Evolutionary conservation across 805 yeast genomes (phyloP), one percentile per base, ranked within the genome.

Genomic region (Saccharomyces mikatae): DNA sequence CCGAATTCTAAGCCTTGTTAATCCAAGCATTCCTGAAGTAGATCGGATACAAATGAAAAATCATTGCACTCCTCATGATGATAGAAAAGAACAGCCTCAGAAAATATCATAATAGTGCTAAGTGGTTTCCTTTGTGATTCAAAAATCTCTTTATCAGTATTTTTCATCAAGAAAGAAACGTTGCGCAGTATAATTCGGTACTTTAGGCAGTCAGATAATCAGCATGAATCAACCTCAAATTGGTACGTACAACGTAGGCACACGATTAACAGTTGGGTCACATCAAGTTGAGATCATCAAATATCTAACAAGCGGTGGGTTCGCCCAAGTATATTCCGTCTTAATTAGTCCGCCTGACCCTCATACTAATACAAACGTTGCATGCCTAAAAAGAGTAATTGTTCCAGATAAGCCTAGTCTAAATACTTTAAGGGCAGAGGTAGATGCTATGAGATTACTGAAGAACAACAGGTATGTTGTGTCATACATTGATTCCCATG

Each of bases 401-500:
- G 99, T 94, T 2, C 97, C 97, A 3, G 89, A 86, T 67, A 94
- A 94, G 70, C 80, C 83, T 63, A 87, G 86, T 52, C 76, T 94
- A 67, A 89, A 87, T 62, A 79, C 85, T 26, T 75, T 94, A 51
- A 76, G 98, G 58, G 96, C 95, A 44, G 99, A 94, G 69, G 99
- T 94, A 14, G 98, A 94, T 67, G 96, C 97, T 11, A 92, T 94
- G 98, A 87, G 89, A 71, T 76, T 96, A 28, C 75, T 94, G 32
- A 76, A 84, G 57, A 96, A 96, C 8, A 80, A 87, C 59, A 79
- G 80, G 48, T 84, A 85, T 66, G 83, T 94, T 57, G 99, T 94
- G 1, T 83, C 89, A 2, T 94, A 94, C 69, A 87, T 90, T 52
- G 99, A 94, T 69, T 89, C 97, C 2, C 97, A 94, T 72, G 99